Base-by-base conservation (phyloP, 805 yeast genomes). In the Teunomyces panamensis region DNA sequence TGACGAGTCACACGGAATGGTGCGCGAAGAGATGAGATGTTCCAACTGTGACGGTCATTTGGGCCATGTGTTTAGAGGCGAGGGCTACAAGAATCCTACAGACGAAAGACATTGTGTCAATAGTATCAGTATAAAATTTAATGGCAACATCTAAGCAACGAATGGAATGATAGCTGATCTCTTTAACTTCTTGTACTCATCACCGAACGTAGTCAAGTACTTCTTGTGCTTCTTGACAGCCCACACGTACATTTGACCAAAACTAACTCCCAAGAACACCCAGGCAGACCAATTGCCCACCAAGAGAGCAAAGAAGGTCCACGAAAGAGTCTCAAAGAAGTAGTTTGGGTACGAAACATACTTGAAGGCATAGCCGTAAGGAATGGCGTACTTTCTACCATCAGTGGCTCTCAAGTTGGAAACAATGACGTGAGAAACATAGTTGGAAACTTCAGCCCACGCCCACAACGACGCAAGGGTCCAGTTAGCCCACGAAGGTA, bases 21-120 rank as follows among this genome's bases (percentile, higher is more conserved):
- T 71, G 10, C 77, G 99, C 52, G 88, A 83, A 9, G 99, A 94
- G 64, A 91, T 94, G 84, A 75, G 85, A 52, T 94, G 99, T 63
- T 72, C 84, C 9, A 75, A 78, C 7, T 94, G 99, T 65, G 97
- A 89, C 39, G 95, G 97, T 2, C 99, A 94, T 70, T 68, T 94
- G 56, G 99, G 99, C 1, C 99, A 94, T 68, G 85, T 94, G 1
- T 94, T 94, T 67, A 83, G 83, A 59, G 96, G 96, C 4, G 99
- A 94, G 70, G 98, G 98, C 1, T 92, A 79, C 73, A 72, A 78
- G 43, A 89, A 84, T 1, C 96, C 96, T 13, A 88, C 96, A 0
- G 89, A 91, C 63, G 92, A 80, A 56, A 81, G 99, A 64, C 98
- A 94, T 65, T 94, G 99, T 66, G 97, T 91, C 20, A 94, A 94